Base-by-base conservation (phyloP, 176 grass and related monocot genomes). In the Pharus latifolius region DNA sequence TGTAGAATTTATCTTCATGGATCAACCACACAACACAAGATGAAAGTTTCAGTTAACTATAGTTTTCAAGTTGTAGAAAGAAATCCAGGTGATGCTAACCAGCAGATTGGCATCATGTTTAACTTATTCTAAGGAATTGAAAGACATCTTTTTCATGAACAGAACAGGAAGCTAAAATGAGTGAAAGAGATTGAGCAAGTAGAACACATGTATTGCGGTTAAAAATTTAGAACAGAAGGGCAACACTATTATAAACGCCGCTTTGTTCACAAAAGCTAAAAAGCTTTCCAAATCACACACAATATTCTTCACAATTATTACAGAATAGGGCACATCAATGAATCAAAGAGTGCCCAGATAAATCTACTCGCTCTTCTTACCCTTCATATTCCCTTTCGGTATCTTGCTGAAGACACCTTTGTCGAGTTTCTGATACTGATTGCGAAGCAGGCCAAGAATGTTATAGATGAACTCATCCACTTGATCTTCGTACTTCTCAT, bases 401-500 rank as follows among this genome's bases (percentile, higher is more conserved):
- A 90, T 80, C 72, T 83, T 88, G 73, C 77, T 91, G n/a, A 91
- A 40, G 11, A 75, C 62, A 30, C 82, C 69, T 59, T 65, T 74
- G 80, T 91, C 82, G 7, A 93, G 61, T 67, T 91, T 93, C 44
- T 52, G 34, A 34, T 91, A 93, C 65, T 93, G 84, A 20, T 64
- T 88, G 52, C 80, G 87, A 20, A 98, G 18, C 45, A 85, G 42
- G 19, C 84, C 95, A n/a, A 98, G 61, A 30, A 85, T 65, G 47
- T 63, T 82, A 68, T 72, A 68, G 1, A 93, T 37, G 45, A 93
- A 80, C 10, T 90, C 89, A 43, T 98, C 89, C 14, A 93, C 63
- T 84, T 93, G 87, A 53, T 98, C 95, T 70, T 86, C 70, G 69
- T 93, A 83, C 78, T 76, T 93, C 87, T 98, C 94, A 41, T 98